Evolutionary conservation across 176 grass and related monocot species (phyloP).

Genomic region (Pontederia crassipes): DNA sequence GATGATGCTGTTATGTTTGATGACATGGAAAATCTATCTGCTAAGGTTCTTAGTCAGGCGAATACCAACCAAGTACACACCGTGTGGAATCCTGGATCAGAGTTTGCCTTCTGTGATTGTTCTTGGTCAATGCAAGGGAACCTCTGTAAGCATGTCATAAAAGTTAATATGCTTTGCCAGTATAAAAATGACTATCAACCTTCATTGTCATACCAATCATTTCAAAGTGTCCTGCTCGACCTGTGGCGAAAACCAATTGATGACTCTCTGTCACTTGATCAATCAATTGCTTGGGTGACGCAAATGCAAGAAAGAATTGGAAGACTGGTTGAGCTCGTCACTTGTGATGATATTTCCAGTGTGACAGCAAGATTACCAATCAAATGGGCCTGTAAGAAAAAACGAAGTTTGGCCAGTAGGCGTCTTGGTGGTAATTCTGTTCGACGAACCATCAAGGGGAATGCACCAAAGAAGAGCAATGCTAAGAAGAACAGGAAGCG

Average conservation of each 20-base stretch:
- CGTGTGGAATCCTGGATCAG: slow-evolving; percentile 68
- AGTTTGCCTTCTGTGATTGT: slow-evolving; percentile 74
- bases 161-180: slow-evolving; percentile 58
- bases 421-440: slow-evolving; percentile 14
- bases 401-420: slow-evolving; percentile 37
- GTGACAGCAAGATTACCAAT: slow-evolving; percentile 48
- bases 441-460: slow-evolving; percentile 24
- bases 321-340: slow-evolving; percentile 47
- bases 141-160: slow-evolving; percentile 85
- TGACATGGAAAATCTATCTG: slow-evolving; percentile 32
- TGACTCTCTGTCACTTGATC: slow-evolving; percentile 70
- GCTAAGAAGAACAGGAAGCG: slow-evolving; percentile 32
- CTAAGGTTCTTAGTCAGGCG: slow-evolving; percentile 60
- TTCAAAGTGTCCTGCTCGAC: slow-evolving; percentile 57
- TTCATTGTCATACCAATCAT: slow-evolving; percentile 48
- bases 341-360: slow-evolving; percentile 39
- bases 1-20: slow-evolving; percentile 51
- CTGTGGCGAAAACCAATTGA: slow-evolving; percentile 59
- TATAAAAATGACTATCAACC: slow-evolving; percentile 28
- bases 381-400: slow-evolving; percentile 56
- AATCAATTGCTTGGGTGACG: slow-evolving; percentile 56
- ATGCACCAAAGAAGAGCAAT: slow-evolving; percentile 26
- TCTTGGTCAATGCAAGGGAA: slow-evolving; percentile 82
- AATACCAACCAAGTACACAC: slow-evolving; percentile 35
- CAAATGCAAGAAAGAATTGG: slow-evolving; percentile 70